Base-by-base conservation (phyloP, 441 rosid species). In the Theobroma grandiflorum region DNA sequence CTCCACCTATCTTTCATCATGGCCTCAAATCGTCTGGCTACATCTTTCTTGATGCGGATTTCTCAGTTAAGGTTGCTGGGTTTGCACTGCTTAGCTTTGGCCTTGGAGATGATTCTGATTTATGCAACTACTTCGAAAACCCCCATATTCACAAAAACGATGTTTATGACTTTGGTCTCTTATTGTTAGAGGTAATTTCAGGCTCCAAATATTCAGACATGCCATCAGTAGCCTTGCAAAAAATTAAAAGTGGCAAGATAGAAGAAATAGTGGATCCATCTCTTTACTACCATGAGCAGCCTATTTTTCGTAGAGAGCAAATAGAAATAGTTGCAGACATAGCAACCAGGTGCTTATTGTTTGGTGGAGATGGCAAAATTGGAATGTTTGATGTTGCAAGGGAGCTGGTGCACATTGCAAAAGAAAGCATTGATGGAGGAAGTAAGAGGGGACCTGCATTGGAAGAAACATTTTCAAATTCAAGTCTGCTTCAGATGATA, bases 401-500 rank as follows among this genome's bases (percentile, higher is more conserved):
- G 84, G 98, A 94, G 88, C 84, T 95, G 31, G 81, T 88, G 12
- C 94, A 83, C 72, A 73, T 90, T 50, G 75, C 89, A 50, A 87
- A 88, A 85, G 87, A 88, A 42, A 87, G 85, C 82, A 78, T 85
- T 53, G 89, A 87, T 66, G 85, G 89, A 58, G 84, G 83, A 35
- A 84, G 88, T 66, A 89, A 82, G 78, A 90, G 89, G 72, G 90
- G 90, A 73, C 90, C 89, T 65, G 89, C 87, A 8, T 84, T 92
- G 43, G 94, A 95, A 72, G 98, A 95, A 81, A 95, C 96, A n/a
- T 92, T 95, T 71, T 93, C 94, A 4, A 95, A 92, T 87, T 95
- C 95, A 55, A 93, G 96, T 81, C 88, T 95, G 58, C 94, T 95
- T 76, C 98, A 95, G 80, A 93, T 92, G 98, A 89, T 91, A 55